Evolutionary conservation across 768 basidiomycete species (phyloP).

Genomic region (Boletus vermiculosoides): DNA sequence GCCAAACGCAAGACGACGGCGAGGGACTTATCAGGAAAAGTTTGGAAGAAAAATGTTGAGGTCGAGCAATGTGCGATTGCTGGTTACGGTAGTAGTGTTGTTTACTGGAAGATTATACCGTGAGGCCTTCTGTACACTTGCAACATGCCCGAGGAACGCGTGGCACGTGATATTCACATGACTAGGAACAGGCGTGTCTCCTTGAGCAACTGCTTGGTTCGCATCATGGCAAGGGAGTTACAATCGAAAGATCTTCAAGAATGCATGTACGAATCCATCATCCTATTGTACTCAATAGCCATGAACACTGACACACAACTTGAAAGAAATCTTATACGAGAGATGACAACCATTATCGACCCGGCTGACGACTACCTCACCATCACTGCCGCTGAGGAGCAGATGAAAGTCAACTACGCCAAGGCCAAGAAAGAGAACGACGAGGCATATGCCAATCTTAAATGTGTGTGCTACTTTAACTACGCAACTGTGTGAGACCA

Average conservation of each 20-base stretch:
- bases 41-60: slow-evolving; percentile 56
- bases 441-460: slow-evolving; percentile 61
- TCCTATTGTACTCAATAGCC: background rate
- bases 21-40: slow-evolving; percentile 55
- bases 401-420: slow-evolving; percentile 56
- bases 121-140: background rate
- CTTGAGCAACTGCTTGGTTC: background rate
- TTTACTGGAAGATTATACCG: slow-evolving; percentile 64
- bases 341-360: slow-evolving; percentile 71
- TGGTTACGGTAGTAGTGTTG: slow-evolving; percentile 60
- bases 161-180: slow-evolving; percentile 23
- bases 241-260: slow-evolving; percentile 36
- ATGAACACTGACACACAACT: slow-evolving; percentile 3
- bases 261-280: slow-evolving; percentile 28
- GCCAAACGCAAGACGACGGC: slow-evolving; percentile 50
- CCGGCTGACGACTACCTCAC: slow-evolving; percentile 78
- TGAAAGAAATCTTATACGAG: slow-evolving; percentile 61
- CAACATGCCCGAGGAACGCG: too few relatives aligned
- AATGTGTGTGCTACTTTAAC: slow-evolving; percentile 41
- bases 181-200: background rate
- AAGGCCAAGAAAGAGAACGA: slow-evolving; percentile 66
- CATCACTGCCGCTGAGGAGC: slow-evolving; percentile 72
- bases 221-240: slow-evolving; percentile 28
- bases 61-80: slow-evolving; percentile 65
- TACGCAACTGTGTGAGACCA: background rate